These are phyloP conservation scores for Calonectria montana DNA, from an alignment of 2,329 filamentous ascomycete species.

Conservation along the genomic window DNA sequence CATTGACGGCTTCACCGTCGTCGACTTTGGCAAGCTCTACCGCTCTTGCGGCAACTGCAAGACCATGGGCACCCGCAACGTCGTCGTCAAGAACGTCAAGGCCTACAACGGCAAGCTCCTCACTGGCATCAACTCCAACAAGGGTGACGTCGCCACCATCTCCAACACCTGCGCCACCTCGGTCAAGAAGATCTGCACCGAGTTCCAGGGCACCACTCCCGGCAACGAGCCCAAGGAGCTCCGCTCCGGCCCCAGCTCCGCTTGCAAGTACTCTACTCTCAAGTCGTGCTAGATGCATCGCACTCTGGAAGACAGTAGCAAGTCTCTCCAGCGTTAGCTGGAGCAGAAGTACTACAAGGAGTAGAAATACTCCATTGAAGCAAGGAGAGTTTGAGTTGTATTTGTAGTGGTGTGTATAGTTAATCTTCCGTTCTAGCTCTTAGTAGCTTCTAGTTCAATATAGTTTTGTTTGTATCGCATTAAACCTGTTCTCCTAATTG, in stretches of 20 bases:
- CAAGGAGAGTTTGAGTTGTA: neutral
- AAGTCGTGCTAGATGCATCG: conserved; percentile 32
- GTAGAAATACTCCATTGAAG: neutral
- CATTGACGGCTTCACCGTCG: conserved; percentile 54
- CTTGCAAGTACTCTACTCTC: conserved; percentile 39
- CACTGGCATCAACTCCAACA: conserved; percentile 56
- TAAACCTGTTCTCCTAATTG: neutral
- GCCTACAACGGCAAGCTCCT: conserved; percentile 54
- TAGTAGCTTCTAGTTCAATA: conserved; percentile 1
- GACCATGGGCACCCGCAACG: conserved; percentile 52
- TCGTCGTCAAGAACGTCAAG: conserved; percentile 56
- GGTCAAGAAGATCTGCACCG: conserved; percentile 26
- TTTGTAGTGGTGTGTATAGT: neutral
- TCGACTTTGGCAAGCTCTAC: conserved; percentile 59
- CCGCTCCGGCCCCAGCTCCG: conserved; percentile 31
- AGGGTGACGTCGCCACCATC: conserved; percentile 41
- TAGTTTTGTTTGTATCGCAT: neutral
- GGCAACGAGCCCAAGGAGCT: conserved; percentile 42
- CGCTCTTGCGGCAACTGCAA: conserved; percentile 42
- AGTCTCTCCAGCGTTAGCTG: no score
- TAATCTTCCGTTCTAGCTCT: neutral
- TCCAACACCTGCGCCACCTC: conserved; percentile 24
- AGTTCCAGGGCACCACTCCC: conserved; percentile 28
- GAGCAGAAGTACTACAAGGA: neutral
- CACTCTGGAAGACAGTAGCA: neutral